These are phyloP conservation scores for Malus hybrid DNA, from an alignment of 331 rosid genomes.

Conservation along the genomic window DNA sequence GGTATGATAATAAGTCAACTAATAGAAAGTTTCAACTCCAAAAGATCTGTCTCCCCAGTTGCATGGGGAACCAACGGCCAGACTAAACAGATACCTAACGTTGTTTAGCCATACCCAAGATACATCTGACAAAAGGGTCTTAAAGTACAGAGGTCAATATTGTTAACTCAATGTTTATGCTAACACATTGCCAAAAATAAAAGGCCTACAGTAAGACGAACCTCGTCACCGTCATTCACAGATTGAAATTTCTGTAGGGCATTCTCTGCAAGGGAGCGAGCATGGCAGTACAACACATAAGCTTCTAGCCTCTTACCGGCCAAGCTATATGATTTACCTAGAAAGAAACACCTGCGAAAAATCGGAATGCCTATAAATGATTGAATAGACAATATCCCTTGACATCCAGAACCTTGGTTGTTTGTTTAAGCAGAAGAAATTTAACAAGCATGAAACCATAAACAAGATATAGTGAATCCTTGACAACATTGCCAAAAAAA, in stretches of 20 bases:
- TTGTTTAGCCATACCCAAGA: not conserved
- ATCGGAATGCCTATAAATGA: constrained; percentile 3
- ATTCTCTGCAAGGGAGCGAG: constrained; percentile 46
- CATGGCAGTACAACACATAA: constrained; percentile 64
- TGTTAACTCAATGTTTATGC: not conserved
- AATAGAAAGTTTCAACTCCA: not conserved
- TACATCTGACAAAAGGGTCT: not conserved
- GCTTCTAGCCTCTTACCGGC: constrained; percentile 95
- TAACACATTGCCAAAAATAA: not conserved
- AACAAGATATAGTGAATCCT: not conserved
- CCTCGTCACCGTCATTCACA: constrained; percentile 23
- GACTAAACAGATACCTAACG: not conserved
- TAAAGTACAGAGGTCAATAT: not conserved
- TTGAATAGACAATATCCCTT: not conserved
- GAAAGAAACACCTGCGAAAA: constrained; percentile 79
- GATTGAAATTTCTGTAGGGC: constrained; percentile 27
- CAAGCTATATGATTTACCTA: constrained; percentile 79
- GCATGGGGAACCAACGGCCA: not conserved
- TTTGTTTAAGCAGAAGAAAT: not conserved
- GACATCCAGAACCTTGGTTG: not conserved
- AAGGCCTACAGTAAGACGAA: not conserved
- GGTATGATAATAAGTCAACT: not conserved
- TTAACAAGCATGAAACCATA: not conserved
- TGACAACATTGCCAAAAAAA: not conserved
- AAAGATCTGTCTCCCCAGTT: not conserved